A percentile compares a stretch with the other conserved stretches of the same genome.
Conservation (phyloP, 306 rosid species). For the Malus orientalis region DNA sequence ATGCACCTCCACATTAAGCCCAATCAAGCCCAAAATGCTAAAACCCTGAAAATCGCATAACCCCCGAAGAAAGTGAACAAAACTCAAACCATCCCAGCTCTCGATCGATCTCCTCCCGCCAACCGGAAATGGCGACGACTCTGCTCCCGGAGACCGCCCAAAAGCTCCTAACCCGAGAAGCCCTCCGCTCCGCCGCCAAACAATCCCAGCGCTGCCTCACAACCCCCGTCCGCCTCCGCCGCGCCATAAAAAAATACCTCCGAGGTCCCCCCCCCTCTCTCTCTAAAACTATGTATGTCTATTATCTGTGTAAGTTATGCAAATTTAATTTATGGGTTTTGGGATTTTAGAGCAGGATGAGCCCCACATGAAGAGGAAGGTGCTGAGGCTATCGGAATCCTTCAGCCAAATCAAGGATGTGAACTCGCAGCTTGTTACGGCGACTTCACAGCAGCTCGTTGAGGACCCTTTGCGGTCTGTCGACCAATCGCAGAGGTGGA, state of each 20-base stretch:
- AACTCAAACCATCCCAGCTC: neutral
- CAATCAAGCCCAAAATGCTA: neutral
- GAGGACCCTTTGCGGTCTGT: constrained; percentile 72
- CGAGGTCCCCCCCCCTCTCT: constrained; percentile 37
- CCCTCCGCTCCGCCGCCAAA: constrained; percentile 69
- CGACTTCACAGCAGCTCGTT: constrained; percentile 59
- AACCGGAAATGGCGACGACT: constrained; percentile 48
- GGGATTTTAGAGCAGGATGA: constrained; percentile 58
- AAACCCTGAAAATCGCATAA: constrained; percentile 11
- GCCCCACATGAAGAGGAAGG: constrained; percentile 80
- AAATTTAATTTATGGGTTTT: neutral
- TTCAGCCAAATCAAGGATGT: constrained; percentile 64
- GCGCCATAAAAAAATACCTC: constrained; percentile 75
- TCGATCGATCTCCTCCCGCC: neutral
- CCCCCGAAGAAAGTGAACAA: neutral
- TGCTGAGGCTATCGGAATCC: constrained; percentile 63
- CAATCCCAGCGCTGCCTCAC: constrained; percentile 68
- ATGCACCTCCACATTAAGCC: neutral
- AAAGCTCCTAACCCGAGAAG: constrained; percentile 55
- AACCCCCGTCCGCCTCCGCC: constrained; percentile 79
- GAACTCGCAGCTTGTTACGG: constrained; percentile 46
- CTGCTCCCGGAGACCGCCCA: constrained; percentile 57
- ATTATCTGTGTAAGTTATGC: neutral
- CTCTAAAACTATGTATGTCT: neutral
- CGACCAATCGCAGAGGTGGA: constrained; percentile 80